Conservation (phyloP, 176 grass and related monocot genomes). For the Aechmea fasciata region DNA sequence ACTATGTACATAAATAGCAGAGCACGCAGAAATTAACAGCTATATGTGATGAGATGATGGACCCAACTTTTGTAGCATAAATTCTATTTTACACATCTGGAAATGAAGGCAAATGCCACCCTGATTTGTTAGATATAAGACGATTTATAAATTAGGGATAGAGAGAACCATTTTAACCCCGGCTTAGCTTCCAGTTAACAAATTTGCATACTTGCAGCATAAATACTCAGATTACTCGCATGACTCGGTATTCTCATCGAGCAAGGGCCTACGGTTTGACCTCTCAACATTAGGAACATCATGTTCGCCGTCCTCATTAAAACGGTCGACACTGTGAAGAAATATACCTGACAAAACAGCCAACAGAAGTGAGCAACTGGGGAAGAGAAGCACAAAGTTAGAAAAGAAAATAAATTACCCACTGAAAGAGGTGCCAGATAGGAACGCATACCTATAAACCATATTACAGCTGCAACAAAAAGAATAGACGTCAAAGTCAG, state of each 20-base stretch:
- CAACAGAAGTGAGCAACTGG: not conserved
- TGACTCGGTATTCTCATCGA: conserved; percentile 42
- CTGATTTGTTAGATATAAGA: not conserved
- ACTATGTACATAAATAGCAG: not conserved
- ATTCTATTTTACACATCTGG: not conserved
- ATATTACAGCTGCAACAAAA: conserved; percentile 59
- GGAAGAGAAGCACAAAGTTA: not conserved
- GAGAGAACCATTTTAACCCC: not conserved
- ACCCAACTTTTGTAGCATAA: not conserved
- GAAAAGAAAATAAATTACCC: not conserved
- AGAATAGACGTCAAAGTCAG: conserved; percentile 81
- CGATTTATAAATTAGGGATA: not conserved
- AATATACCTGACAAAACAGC: conserved; percentile 58
- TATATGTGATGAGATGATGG: not conserved
- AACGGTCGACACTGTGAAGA: conserved; percentile 70
- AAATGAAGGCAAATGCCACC: not conserved
- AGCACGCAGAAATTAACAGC: not conserved
- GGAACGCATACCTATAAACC: conserved; percentile 64
- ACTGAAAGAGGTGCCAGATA: not conserved
- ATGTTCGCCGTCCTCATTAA: conserved; percentile 48
- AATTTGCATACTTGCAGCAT: not conserved
- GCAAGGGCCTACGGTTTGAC: conserved; percentile 62
- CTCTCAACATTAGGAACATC: conserved; percentile 31
- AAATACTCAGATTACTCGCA: not conserved
- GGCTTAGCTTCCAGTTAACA: not conserved